phyloP scores from a whole-genome alignment of 768 basidiomycete species.

The Amanita thiersii region DNA sequence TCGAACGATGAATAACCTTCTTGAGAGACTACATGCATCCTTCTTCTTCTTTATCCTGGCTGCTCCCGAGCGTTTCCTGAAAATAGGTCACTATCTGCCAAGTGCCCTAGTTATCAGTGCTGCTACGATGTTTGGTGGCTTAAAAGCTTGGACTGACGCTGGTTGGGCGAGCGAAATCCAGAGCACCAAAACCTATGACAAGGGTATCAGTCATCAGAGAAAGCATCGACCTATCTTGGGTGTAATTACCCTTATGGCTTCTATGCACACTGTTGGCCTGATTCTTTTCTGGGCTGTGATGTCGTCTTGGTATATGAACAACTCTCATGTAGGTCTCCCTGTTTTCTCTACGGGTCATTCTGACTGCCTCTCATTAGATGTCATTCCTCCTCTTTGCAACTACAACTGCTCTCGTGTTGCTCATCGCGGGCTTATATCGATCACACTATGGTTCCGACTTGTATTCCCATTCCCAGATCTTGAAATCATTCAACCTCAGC shows the following conservation, averaged over 20 bases:
- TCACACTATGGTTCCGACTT: conserved; percentile 16
- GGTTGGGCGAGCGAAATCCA: conserved; percentile 38
- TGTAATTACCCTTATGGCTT: conserved; percentile 42
- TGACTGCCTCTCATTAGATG: conserved; percentile 10
- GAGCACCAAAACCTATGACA: conserved; percentile 13
- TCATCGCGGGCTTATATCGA: conserved; percentile 21
- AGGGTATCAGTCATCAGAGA: too few relatives aligned
- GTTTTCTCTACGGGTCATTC: not conserved
- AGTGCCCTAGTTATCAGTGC: conserved; percentile 79
- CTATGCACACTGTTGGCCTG: conserved; percentile 49
- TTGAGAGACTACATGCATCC: conserved; percentile 94
- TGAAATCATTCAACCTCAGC: conserved; percentile 75
- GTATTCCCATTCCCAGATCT: conserved; percentile 36
- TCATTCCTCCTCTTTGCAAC: conserved; percentile 24
- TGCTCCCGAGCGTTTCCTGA: conserved; percentile 57
- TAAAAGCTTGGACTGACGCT: conserved; percentile 62
- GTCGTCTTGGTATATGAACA: conserved; percentile 33
- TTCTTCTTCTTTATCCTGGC: conserved; percentile 93
- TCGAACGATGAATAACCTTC: conserved; percentile 86
- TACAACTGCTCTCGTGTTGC: not conserved
- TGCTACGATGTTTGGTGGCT: conserved; percentile 79
- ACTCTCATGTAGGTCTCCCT: conserved; percentile 28
- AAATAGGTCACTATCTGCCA: conserved; percentile 88
- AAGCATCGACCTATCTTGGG: conserved; percentile 44
- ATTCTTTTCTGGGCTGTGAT: conserved; percentile 41